A percentile compares a stretch with the other conserved stretches of the same genome.
Conservation (phyloP, 2,329 filamentous ascomycete genomes). For the Myotisia sp. region DNA sequence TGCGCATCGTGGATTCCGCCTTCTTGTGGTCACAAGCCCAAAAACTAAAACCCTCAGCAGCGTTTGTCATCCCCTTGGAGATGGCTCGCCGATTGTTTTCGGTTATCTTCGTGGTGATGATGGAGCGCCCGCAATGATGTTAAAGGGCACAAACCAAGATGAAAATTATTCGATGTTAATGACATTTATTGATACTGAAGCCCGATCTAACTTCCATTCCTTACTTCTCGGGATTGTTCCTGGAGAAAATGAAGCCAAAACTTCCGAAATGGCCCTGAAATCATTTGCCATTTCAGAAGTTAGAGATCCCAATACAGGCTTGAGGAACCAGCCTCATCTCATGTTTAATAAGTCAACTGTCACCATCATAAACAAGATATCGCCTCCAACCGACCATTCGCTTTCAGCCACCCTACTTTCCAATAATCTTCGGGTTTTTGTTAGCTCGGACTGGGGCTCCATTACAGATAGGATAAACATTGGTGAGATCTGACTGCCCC, state of each 20-base stretch:
- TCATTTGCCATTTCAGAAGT: conserved; percentile 47
- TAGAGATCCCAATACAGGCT: conserved; percentile 17
- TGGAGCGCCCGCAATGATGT: conserved; percentile 52
- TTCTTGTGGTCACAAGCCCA: conserved; percentile 64
- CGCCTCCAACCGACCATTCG: too few species aligned
- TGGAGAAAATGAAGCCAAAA: conserved; percentile 53
- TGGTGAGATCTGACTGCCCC: conserved; percentile 34
- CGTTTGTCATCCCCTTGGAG: conserved; percentile 54
- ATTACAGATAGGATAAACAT: conserved; percentile 75
- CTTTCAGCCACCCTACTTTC: conserved; percentile 57
- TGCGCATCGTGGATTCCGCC: conserved; percentile 64
- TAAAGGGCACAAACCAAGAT: conserved; percentile 54
- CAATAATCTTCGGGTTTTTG: conserved; percentile 58
- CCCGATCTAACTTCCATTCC: conserved; percentile 57
- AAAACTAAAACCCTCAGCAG: conserved; percentile 64
- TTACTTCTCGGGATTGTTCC: conserved; percentile 60
- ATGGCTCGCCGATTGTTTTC: conserved; percentile 58
- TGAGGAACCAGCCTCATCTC: conserved; percentile 17
- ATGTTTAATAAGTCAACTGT: conserved; percentile 25
- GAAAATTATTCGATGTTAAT: conserved; percentile 59
- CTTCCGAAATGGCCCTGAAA: conserved; percentile 52
- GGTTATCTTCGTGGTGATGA: conserved; percentile 60
- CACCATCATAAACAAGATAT: conserved; percentile 56
- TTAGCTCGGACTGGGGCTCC: conserved; percentile 61
- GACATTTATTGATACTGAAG: conserved; percentile 59